Base-by-base conservation (phyloP, 1,284 basidiomycete species). In the Boletus smithii region DNA sequence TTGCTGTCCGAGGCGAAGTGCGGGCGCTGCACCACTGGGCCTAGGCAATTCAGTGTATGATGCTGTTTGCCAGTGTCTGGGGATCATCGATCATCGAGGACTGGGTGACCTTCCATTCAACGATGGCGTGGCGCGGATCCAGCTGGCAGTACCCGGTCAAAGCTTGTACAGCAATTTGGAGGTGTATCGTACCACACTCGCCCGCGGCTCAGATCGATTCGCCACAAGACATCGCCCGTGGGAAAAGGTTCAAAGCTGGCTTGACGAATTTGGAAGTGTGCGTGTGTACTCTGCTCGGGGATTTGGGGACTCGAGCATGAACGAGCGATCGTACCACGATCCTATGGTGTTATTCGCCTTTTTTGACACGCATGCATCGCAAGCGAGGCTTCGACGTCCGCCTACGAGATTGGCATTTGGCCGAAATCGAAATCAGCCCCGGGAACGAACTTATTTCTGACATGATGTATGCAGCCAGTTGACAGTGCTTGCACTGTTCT, bases 1-100 rank as follows among this genome's bases (percentile, higher is more conserved):
- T 35, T 20, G 44, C 23, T 39, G 24, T 46, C 37, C 44, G 44
- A 45, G 31, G 37, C 31, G 37, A 40, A 41, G n/a, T n/a, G 31
- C 31, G 31, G 30, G 8, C 18, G 29, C 42, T 37, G 35, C 27
- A 24, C 20, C 22, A 33, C 23, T 33, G 43, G 30, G 18, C 22
- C 26, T 23, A 30, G 36, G 22, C 24, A 17, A 38, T 30, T 8
- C 29, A 18, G 36, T 45, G n/a, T 10, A n/a, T 35, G 13, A n/a
- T n/a, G n/a, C n/a, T n/a, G n/a, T n/a, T n/a, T n/a, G n/a, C 6
- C 8, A 5, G 7, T 24, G 3, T 24, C 23, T 24, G 23, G 23
- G 23, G 23, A 34, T 34, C 42, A 34, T 42, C 30, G 40, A 40
- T 40, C 40, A 13, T 42, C 30, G 13, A 29, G 13, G 11, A 8